Evolutionary conservation across 192 early-diverging fungal genomes (phyloP).

Genomic region (Coemansia sp.): DNA sequence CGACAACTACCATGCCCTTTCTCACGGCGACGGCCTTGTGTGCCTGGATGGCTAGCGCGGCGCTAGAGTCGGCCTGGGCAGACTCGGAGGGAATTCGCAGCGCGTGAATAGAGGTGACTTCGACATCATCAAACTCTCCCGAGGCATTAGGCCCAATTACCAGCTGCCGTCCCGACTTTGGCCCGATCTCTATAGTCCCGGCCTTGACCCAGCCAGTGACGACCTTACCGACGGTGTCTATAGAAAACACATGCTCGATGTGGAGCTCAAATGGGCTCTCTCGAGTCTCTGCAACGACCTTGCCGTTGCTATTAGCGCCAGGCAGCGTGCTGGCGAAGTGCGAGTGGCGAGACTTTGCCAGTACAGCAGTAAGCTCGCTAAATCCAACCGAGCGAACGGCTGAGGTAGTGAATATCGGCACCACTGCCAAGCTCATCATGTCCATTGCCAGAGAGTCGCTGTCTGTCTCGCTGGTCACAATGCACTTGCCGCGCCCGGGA

Average conservation of each 20-base stretch:
- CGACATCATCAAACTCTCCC: conserved; percentile 69
- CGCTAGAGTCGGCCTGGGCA: conserved; percentile 73
- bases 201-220: conserved; percentile 64
- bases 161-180: conserved; percentile 27
- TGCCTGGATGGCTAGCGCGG: conserved; percentile 69
- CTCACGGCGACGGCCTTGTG: conserved; percentile 27
- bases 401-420: conserved; percentile 85
- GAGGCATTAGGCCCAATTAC: conserved; percentile 67
- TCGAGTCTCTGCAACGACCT: conserved; percentile 23
- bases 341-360: conserved; percentile 63
- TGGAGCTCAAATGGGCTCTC: conserved; percentile 65
- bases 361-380: conserved; percentile 66
- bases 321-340: conserved; percentile 4
- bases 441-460: conserved; percentile 36
- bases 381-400: conserved; percentile 80
- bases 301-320: conserved; percentile 23
- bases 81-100: conserved; percentile 75
- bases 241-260: conserved; percentile 78
- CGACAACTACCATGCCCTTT: conserved; percentile 64
- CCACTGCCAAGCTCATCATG: conserved; percentile 57
- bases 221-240: conserved; percentile 65
- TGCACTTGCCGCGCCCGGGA: conserved; percentile 43
- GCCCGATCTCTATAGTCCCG: conserved; percentile 54
- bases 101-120: conserved; percentile 79
- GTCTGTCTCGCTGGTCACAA: conserved; percentile 21